Conservation (phyloP, 495 filamentous ascomycete genomes). For the Neurospora discreta region DNA sequence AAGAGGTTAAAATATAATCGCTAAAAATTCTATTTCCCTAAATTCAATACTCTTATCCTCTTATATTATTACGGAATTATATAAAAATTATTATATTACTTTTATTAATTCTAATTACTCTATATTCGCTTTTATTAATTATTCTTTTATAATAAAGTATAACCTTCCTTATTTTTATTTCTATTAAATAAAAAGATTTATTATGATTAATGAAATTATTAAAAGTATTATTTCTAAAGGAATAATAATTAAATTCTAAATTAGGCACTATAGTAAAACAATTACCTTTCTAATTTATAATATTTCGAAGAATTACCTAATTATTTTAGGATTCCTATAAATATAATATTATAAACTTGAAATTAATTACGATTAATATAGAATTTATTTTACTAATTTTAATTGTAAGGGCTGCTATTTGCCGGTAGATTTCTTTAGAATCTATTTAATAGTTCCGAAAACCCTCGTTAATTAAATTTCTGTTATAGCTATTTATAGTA, state of each 20-base stretch:
- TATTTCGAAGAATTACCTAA: background rate
- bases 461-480: too few relatives aligned
- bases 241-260: background rate
- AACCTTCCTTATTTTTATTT: background rate
- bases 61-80: background rate
- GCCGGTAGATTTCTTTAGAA: too few relatives aligned
- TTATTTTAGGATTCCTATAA: background rate
- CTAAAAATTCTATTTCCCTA: background rate
- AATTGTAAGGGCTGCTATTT: too few relatives aligned
- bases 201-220: background rate
- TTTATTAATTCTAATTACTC: background rate
- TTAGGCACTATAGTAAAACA: background rate
- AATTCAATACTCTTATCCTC: background rate
- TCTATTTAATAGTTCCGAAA: too few relatives aligned
- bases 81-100: background rate
- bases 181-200: rapidly evolving
- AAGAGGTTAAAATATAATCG: background rate
- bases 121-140: background rate
- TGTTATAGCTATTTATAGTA: too few relatives aligned
- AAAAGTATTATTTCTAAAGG: background rate
- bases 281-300: background rate
- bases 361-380: background rate
- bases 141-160: rapidly evolving
- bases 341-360: background rate
- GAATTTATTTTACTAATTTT: rapidly evolving